Base-by-base conservation (phyloP, 345 rosid genomes). In the Conringia planisiliqua region DNA sequence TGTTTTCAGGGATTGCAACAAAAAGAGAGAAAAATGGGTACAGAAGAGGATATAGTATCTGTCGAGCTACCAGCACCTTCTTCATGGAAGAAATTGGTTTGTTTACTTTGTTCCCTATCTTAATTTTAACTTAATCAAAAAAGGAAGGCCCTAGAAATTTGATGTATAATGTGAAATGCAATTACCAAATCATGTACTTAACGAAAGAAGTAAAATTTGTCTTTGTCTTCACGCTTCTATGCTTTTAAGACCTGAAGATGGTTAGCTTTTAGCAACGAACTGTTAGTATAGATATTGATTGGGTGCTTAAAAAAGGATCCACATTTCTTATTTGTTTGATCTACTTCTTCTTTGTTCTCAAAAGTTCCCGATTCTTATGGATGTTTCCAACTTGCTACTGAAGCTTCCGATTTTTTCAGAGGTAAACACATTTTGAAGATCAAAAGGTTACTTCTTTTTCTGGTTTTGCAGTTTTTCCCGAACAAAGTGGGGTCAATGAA, bases 71-170 rank as follows among this genome's bases (percentile, higher is more conserved):
- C 93, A 10, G 90, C 91, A 61, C 96, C 91, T 75, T 77, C 90
- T 82, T 73, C 91, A 66, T 90, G 93, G 93, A 90, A 86, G 79
- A 90, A 90, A 80, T 33, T 90, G 96, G 96, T 90, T 56, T 63
- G 62, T 76, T 22, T 62, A 40, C 48, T 12, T 56, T 63, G 62
- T 76, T 22, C 59, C 46, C 48, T 12, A 63, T 4, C 56, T 6
- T 17, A 10, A 13, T 60, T 24, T 40, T 33, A 6, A 43, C 43
- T 69, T 22, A 7, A 51, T 10, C 0, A 7, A 61, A 32, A 7
- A 54, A 62, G 10, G 4, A 9, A 42, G 68, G 1, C 16, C 71
- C 42, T 18, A 40, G 50, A 24, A 13, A 32, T 51, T 40, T 54
- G 3, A 1, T 54, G 11, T 59, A 22, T 55, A 64, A 24, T 63